phyloP scores from a whole-genome alignment of 495 filamentous ascomycete genomes.

The Sordaria brevicollis region DNA sequence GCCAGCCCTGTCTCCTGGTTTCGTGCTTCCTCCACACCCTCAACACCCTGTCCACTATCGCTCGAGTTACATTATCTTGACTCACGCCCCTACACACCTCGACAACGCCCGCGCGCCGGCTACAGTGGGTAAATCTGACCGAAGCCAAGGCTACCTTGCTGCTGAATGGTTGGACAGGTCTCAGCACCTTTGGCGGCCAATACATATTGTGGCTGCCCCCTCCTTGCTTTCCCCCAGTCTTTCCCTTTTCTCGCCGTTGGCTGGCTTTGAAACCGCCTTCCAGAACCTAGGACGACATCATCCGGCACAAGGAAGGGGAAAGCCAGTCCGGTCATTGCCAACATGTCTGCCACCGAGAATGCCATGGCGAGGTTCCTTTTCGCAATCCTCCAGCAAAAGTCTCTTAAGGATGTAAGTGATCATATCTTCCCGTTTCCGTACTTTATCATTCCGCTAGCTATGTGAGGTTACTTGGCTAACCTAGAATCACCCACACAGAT shows the following conservation, averaged over 20 bases:
- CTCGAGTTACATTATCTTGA: slow-evolving; percentile 9
- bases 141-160: slow-evolving; percentile 9
- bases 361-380: slow-evolving; percentile 56
- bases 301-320: background rate
- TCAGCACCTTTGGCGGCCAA: slow-evolving; percentile 2
- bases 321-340: slow-evolving; percentile 2
- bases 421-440: background rate
- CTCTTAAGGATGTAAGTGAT: slow-evolving; percentile 55
- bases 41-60: slow-evolving; percentile 8
- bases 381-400: slow-evolving; percentile 65
- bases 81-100: slow-evolving; percentile 21
- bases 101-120: slow-evolving; percentile 2
- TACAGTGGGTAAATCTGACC: slow-evolving; percentile 16
- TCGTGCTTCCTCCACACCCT: slow-evolving; percentile 17
- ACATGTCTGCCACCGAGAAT: slow-evolving; percentile 40
- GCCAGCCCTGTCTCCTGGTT: background rate
- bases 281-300: background rate
- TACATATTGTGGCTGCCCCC: slow-evolving; percentile 18
- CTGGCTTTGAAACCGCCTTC: slow-evolving; percentile 12
- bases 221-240: background rate
- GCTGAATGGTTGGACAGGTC: background rate
- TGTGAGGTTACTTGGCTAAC: background rate
- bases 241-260: slow-evolving; percentile 12
- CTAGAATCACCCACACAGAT: slow-evolving; percentile 35
- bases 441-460: background rate